A percentile compares a stretch with the other conserved stretches of the same genome.
These are phyloP conservation scores for Triticum timopheevii DNA, from an alignment of 176 grass and related monocot species.

Conservation along the genomic window DNA sequence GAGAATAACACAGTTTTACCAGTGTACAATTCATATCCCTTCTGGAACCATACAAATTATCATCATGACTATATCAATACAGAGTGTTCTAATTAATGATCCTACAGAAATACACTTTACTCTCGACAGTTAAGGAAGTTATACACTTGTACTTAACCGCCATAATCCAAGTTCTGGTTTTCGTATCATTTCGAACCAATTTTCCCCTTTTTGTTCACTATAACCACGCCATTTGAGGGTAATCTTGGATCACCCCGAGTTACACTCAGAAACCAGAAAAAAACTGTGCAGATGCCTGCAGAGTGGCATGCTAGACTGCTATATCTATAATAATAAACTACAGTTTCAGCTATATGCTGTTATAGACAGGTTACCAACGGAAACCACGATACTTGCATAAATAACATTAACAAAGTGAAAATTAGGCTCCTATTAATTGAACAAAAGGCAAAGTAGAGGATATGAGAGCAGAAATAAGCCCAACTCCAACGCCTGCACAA, in stretches of 20 bases:
- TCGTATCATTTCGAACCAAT: neutral
- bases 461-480: constrained; percentile 75
- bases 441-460: constrained; percentile 42
- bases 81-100: neutral
- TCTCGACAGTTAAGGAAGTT: neutral
- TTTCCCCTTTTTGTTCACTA: neutral
- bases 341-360: neutral
- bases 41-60: neutral
- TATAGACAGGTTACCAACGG: constrained; percentile 3
- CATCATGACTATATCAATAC: neutral
- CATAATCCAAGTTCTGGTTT: neutral
- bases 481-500: constrained; percentile 59
- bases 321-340: neutral
- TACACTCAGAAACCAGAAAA: neutral
- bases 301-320: neutral
- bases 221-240: neutral
- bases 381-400: neutral
- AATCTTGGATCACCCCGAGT: neutral
- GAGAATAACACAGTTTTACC: neutral
- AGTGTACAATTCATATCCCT: neutral
- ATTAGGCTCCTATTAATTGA: neutral
- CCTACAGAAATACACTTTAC: neutral
- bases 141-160: neutral
- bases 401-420: neutral
- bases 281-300: neutral